Base-by-base conservation (phyloP, 805 yeast genomes). In the Geotrichum ghanense region DNA sequence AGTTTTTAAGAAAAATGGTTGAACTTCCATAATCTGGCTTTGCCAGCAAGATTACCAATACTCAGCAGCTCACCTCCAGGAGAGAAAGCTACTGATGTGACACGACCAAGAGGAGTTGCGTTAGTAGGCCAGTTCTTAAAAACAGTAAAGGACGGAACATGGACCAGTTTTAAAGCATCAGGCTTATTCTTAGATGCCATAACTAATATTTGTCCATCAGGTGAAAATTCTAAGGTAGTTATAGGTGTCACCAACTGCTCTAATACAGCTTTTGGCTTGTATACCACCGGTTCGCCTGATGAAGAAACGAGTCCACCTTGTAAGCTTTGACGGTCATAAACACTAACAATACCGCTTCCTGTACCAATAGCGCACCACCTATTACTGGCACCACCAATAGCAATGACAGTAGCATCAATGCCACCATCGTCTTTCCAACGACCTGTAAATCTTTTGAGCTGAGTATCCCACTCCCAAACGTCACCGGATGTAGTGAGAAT, bases 41-140 rank as follows among this genome's bases (percentile, higher is more conserved):
- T 80, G 7, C 98, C 99, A 22, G 79, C 85, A 57, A 86, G 95
- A 57, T 89, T 90, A 51, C 95, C 98, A 1, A 87, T 76, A 16
- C 89, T 86, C 43, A 92, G 63, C 80, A 89, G 77, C 64, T 86
- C 92, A 49, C 80, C 78, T 51, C 77, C 76, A 22, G 92, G 87
- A 40, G 94, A 79, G 64, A 90, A 90, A 14, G 78, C 75, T 2
- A 79, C 81, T 16, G 80, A 65, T 0, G 96, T 85, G 26, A 92
- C 96, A 54, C 82, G 79, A n/a, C 98, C 99, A 54, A 92, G 73
- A 9, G 98, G 97, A 0, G 98, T 90, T 3, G 88, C 88, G 45
- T 90, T 80, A 1, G 97, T 92, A 16, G 99, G 99, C 98, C 98
- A 92, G 69, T 92, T 92, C 43, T 80, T 72, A 66, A 80, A 92